Evolutionary conservation across 169 alveolate species (phyloP), one percentile per base, ranked within the genome.

Genomic region (Cryptosporidium viatorum): DNA sequence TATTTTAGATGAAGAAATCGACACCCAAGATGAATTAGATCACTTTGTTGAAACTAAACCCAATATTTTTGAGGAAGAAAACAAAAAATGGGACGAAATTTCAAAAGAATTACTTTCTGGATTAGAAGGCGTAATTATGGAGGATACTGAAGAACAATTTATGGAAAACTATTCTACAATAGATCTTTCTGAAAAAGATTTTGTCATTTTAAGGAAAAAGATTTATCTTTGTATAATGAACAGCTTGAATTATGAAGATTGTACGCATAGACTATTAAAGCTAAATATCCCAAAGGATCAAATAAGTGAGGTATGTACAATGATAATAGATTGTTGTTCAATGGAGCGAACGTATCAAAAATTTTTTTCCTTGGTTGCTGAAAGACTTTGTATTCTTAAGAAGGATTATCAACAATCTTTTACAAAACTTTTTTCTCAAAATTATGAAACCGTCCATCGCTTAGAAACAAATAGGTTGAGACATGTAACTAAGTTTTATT

Each of bases 241-340:
- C 52, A 96, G 99, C 21, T 96, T 98, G 43, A 98, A 98, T 91
- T 98, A 93, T 91, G 99, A 99, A 92, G 99, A 99, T 92, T 97
- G 99, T 85, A 97, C 97, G 9, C 99, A 98, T 94, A 99, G 98
- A 93, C 93, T 99, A 55, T 91, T 99, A 73, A 99, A 98, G 92
- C 94, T 98, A 91, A 96, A 97, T 92, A 96, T 98, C 5, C 92
- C 95, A 55, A 80, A 69, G 10, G 85, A 58, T 37, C 52, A 51
- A 62, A 91, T 41, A 29, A 91, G 89, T 48, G 99, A 98, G 92
- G 96, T 98, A 52, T 97, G 99, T 60, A 95, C 95, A 59, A 98
- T 99, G 99, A 94, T 99, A 60, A 93, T 97, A 35, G 99, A 99
- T 92, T 97, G 99, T 86, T 98, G 99, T 84, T 97, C 99, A 87